Evolutionary conservation across 176 grass and related monocot genomes (phyloP).

Genomic region (Phoenix dactylifera): DNA sequence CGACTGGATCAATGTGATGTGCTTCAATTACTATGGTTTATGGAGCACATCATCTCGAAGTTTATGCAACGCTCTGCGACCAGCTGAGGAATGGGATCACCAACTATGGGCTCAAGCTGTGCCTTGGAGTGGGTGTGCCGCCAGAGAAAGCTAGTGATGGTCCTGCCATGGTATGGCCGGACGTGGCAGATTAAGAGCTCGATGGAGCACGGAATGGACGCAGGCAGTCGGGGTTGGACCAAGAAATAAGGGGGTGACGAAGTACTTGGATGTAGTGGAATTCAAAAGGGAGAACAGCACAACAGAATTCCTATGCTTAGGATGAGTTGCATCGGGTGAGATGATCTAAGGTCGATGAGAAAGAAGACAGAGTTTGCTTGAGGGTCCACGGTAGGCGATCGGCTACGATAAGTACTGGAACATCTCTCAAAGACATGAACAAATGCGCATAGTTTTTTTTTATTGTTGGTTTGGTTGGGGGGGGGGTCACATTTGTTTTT

Average conservation of each 20-base stretch:
- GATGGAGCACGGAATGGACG: not conserved
- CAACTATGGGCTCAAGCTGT: slow-evolving; percentile 6
- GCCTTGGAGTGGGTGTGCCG: slow-evolving; percentile 3
- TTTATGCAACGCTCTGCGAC: slow-evolving; percentile 5
- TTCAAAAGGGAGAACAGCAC: not conserved
- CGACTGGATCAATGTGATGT: slow-evolving; percentile 13
- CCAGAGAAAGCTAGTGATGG: not conserved
- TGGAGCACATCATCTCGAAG: not conserved
- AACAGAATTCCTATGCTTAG: not conserved
- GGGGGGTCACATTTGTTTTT: too few relatives aligned
- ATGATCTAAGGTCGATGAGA: not conserved
- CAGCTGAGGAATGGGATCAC: not conserved
- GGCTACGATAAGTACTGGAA: slow-evolving; percentile 1
- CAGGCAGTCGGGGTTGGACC: not conserved
- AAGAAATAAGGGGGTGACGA: not conserved
- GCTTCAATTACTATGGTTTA: slow-evolving; percentile 1
- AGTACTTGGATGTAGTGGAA: not conserved
- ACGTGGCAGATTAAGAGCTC: not conserved
- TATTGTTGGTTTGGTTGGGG: too few relatives aligned
- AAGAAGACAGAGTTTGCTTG: not conserved
- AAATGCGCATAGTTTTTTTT: not conserved
- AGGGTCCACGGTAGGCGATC: not conserved
- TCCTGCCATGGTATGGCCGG: slow-evolving; percentile 5
- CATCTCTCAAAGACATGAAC: not conserved
- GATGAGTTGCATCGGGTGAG: slow-evolving; percentile 1